Base-by-base conservation (phyloP, 179 eudicot genomes). In the Amaranthus tricolor region DNA sequence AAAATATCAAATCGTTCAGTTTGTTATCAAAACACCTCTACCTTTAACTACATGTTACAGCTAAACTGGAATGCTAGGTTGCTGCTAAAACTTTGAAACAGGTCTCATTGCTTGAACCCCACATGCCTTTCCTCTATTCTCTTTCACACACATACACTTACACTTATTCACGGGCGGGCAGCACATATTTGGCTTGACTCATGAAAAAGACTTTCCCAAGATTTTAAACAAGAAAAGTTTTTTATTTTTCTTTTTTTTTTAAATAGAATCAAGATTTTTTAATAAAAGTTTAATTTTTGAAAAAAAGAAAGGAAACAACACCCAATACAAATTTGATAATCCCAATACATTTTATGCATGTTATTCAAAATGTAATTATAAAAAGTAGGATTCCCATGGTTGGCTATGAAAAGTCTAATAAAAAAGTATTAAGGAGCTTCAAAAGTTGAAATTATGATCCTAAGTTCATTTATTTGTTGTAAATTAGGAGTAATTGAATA, bases 151-250 rank as follows among this genome's bases (percentile, higher is more conserved):
- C 66, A 68, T 68, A 60, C 51, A 12, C 54, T 7, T 71, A 66
- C 59, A 44, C 45, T 75, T 72, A 70, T 62, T 80, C 79, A 80
- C 82, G 82, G 79, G 82, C 40, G 40, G 40, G 40, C 40, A 31
- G 40, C 82, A 75, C 75, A 80, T 70, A 70, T 65, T 80, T 75
- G 71, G 79, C 76, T 64, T 71, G 65, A 72, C 76, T 68, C 72
- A 69, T 65, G 70, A 68, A 68, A 31, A 68, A 68, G 72, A 68
- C 59, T 16, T 45, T 31, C 59, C 59, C 53, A 66, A 53, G 31
- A 21, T 21, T 19, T 10, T 10, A 50, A 67, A 59, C 19, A 19
- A 12, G 53, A 51, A 19, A 63, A 63, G 3, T 31, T 31, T 31
- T 31, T 31, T 31, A n/a, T 31, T 31, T 31, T 31, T 31, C 3